A percentile compares a stretch with the other conserved stretches of the same genome.
Conservation (phyloP, 306 rosid species). For the Medicago truncatula region DNA sequence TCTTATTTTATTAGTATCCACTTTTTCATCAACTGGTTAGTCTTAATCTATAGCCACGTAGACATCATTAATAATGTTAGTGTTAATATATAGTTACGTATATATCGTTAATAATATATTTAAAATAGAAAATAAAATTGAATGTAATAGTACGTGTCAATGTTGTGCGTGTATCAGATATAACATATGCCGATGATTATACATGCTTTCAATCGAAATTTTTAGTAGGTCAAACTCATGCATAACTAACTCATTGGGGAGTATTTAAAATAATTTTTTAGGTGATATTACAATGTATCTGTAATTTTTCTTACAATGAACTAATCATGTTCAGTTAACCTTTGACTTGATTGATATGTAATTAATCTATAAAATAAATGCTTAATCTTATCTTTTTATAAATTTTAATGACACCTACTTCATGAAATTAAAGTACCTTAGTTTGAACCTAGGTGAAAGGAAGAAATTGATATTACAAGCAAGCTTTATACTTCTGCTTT, state of each 20-base stretch:
- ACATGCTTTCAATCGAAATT: too few species aligned
- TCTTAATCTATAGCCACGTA: neutral
- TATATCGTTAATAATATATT: neutral
- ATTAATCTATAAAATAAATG: slow-evolving; percentile 22
- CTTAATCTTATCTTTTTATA: slow-evolving; percentile 5
- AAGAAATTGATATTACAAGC: slow-evolving; percentile 22
- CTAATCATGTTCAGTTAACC: neutral
- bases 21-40: neutral
- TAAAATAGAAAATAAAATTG: too few species aligned
- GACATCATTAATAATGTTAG: neutral
- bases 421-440: slow-evolving; percentile 16
- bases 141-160: too few species aligned
- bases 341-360: slow-evolving; percentile 18
- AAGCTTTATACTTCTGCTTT: slow-evolving; percentile 15
- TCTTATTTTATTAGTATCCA: slow-evolving; percentile 20
- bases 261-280: too few species aligned
- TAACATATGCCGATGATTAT: too few species aligned
- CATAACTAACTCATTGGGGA: neutral
- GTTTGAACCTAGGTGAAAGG: slow-evolving; percentile 4
- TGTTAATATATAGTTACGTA: neutral
- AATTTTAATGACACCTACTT: slow-evolving; percentile 10
- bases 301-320: neutral
- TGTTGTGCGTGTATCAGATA: too few species aligned
- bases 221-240: neutral
- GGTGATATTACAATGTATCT: slow-evolving; percentile 22